Evolutionary conservation across 768 basidiomycete species (phyloP), one percentile per base, ranked within the genome.

Genomic region (Tricholoma sp.): DNA sequence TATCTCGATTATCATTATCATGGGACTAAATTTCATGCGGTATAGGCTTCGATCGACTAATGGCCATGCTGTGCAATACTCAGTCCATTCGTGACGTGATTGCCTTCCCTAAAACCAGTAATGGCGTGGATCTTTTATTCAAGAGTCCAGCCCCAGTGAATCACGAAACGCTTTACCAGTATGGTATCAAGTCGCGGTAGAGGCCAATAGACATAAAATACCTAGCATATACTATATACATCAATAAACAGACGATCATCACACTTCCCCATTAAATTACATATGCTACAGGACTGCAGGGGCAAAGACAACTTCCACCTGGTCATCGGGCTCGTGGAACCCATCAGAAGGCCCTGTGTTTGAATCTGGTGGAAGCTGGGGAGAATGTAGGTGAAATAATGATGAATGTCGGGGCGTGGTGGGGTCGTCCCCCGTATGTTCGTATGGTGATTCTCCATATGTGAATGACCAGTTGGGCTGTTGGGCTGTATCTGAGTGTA

Each of bases 71-170:
- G 3, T 94, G 92, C 76, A 83, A 85, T 59, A 82, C 92, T 3
- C 80, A 82, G 57, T 93, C 93, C 37, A 98, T 98, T 62, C 81
- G 93, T 58, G 94, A 97, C 64, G 95, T 98, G 61, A 96, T 98
- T 61, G 95, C 95, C 17, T 98, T 98, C 76, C 95, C 95, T 8
- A 98, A 98, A 76, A 88, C 89, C 7, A 82, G 84, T 39, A 82
- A 75, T 57, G 94, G 95, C 5, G 80, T 84, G 20, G 95, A 98
- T 72, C 82, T 86, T 42, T 82, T 96, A 37, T 94, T 97, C 79
- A 88, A 84, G 71, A 93, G 92, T 70, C 95, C 95, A 39, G 84
- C 90, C 11, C 63, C 80, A 15, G 77, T 85, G 54, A 65, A 67
- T 55, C 66, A 72, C 20, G 77, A 80, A 33, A 74, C 81, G 33